Base-by-base conservation (phyloP, 139 green algal species). In the Penium margaritaceum region DNA sequence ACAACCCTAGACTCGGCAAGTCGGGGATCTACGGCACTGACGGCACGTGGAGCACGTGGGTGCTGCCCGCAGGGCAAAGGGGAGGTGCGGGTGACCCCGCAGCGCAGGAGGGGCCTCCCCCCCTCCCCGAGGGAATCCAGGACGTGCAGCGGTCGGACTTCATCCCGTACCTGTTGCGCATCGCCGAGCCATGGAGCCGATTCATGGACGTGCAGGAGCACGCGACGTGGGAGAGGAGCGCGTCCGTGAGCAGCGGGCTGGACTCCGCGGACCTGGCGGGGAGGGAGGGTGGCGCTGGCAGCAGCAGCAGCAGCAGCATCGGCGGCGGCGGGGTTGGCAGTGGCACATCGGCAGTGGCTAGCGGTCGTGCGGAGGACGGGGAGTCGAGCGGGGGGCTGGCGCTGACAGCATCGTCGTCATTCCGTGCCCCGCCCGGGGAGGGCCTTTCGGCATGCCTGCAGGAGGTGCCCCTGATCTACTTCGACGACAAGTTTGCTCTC, bases 401-500 rank as follows among this genome's bases (percentile, higher is more conserved):
- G 24, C 34, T 54, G 0, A n/a, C n/a, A n/a, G 51, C 19, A 0
- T 34, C 64, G 30, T 27, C 5, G 60, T 62, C 19, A 27, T n/a
- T n/a, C n/a, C n/a, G n/a, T n/a, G n/a, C n/a, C n/a, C n/a, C n/a
- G n/a, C 53, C 66, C 35, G 77, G 77, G 15, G 72, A 77, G 34
- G 77, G 77, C 5, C 73, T 83, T 21, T 34, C 75, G 3, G 72
- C 44, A 43, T 80, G 72, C 35, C 53, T 81, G 29, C 46, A 44
- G 29, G 72, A 81, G 39, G 66, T 83, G 41, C 77, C 77, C 5
- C 62, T 55, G 37, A 17, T 83, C 0, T 83, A 68, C 43, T 83
- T 83, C 46, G 63, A 61, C 32, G 71, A 76, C n/a, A 38, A 81
- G 32, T 83, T 83, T 72, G 62, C 79, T 2, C 36, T 83, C 21